These are phyloP conservation scores for Pseudonitzschia pungens DNA, from an alignment of 108 stramenopile species.

Conservation along the genomic window DNA sequence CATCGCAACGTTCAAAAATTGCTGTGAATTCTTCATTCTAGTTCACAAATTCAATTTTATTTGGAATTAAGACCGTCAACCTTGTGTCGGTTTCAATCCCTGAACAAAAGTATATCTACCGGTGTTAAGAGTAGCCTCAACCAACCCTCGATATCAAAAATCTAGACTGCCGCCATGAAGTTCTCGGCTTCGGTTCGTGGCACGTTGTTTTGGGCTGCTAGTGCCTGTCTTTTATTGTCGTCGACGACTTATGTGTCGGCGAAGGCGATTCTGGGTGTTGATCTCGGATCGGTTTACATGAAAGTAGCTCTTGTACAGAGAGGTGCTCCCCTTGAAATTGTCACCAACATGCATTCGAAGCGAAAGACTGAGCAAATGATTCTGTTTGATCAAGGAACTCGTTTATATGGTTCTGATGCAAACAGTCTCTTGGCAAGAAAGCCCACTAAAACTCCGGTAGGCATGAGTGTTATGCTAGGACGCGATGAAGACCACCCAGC, in stretches of 20 bases:
- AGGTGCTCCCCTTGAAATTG: slow-evolving; percentile 96
- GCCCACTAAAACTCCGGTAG: slow-evolving; percentile 82
- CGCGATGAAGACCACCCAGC: slow-evolving; percentile 74
- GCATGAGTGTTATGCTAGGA: slow-evolving; percentile 86
- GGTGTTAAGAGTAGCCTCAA: neutral
- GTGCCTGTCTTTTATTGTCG: slow-evolving; percentile 26
- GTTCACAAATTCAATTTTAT: neutral
- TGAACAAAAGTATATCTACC: neutral
- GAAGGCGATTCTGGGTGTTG: slow-evolving; percentile 96
- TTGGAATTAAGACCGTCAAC: slow-evolving; percentile 1
- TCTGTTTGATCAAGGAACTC: slow-evolving; percentile 92
- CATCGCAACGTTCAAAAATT: neutral
- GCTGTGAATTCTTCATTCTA: neutral
- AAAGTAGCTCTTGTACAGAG: slow-evolving; percentile 98
- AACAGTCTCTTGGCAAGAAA: slow-evolving; percentile 86
- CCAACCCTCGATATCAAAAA: neutral
- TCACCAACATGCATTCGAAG: slow-evolving; percentile 97
- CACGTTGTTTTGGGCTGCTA: slow-evolving; percentile 26
- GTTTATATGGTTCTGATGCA: slow-evolving; percentile 96
- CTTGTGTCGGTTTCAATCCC: neutral
- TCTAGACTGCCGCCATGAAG: slow-evolving; percentile 19
- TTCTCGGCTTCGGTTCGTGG: slow-evolving; percentile 3
- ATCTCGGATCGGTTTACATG: slow-evolving; percentile 97
- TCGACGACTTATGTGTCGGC: slow-evolving; percentile 38
- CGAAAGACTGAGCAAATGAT: slow-evolving; percentile 98